Conservation (phyloP, 257 asterid genomes). For the Nicotiana tomentosiformis region DNA sequence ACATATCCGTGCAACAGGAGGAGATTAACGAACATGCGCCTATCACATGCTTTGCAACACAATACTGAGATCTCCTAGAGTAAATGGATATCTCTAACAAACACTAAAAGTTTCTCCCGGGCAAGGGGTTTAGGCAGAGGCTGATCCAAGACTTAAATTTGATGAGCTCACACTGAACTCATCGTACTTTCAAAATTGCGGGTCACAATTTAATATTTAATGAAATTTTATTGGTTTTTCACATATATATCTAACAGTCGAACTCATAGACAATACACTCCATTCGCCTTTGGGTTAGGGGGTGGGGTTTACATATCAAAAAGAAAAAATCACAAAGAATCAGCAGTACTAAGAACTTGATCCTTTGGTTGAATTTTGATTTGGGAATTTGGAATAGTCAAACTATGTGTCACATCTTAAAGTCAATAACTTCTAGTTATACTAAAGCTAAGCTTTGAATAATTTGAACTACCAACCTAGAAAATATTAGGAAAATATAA, state of each 20-base stretch:
- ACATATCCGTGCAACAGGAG: neutral
- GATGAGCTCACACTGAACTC: too few relatives aligned
- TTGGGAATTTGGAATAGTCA: neutral
- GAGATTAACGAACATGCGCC: neutral
- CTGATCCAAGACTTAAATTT: too few relatives aligned
- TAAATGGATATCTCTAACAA: neutral
- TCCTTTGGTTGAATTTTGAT: neutral
- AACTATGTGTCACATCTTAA: neutral
- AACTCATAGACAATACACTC: too few relatives aligned
- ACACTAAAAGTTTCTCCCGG: neutral
- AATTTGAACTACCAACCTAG: neutral
- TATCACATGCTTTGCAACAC: neutral
- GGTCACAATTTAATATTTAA: too few relatives aligned
- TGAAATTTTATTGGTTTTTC: too few relatives aligned
- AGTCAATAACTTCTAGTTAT: neutral
- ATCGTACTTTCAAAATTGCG: too few relatives aligned
- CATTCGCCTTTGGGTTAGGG: too few relatives aligned
- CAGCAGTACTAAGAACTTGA: conserved; percentile 4
- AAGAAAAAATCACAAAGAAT: neutral
- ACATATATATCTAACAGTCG: too few relatives aligned
- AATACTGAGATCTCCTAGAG: neutral
- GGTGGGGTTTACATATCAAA: neutral
- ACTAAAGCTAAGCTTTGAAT: neutral
- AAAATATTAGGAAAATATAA: neutral
- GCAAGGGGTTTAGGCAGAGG: too few relatives aligned